A percentile compares a stretch with the other conserved stretches of the same genome.
phyloP scores from a whole-genome alignment of 495 filamentous ascomycete genomes.

The Talaromyces stipitatus region DNA sequence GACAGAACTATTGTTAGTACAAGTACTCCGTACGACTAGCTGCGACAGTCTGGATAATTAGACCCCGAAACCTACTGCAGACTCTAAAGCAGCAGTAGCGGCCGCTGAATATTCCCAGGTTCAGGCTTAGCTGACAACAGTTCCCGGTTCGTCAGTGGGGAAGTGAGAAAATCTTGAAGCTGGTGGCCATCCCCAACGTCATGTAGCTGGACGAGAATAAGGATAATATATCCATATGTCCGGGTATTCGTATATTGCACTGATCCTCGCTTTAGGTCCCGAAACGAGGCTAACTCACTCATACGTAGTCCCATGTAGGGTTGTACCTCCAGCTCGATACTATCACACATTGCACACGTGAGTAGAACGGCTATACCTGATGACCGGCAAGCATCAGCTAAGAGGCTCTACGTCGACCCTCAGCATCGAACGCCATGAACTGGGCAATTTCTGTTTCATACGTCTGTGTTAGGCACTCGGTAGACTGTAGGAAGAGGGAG shows the following conservation, averaged over 20 bases:
- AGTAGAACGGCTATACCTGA: not conserved
- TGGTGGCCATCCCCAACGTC: constrained; percentile 1
- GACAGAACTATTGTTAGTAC: not conserved
- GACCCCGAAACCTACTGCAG: not conserved
- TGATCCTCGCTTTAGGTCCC: not conserved
- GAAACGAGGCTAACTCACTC: not conserved
- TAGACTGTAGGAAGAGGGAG: too few relatives aligned
- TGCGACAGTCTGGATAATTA: not conserved
- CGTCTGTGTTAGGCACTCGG: not conserved
- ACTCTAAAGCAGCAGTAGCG: not conserved
- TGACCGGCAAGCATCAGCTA: not conserved
- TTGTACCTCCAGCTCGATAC: not conserved
- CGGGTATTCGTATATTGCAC: not conserved
- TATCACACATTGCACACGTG: not conserved
- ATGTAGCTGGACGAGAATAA: not conserved
- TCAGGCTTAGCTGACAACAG: not conserved
- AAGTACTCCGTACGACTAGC: not conserved
- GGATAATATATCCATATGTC: not conserved
- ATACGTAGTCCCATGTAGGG: not conserved
- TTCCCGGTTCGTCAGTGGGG: not conserved
- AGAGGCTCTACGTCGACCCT: too few relatives aligned
- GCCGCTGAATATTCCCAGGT: not conserved
- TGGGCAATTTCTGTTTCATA: not conserved
- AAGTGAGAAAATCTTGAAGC: not conserved
- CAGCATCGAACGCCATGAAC: not conserved